Evolutionary conservation across 768 basidiomycete species (phyloP).

Genomic region (Hypholoma fasciculare): DNA sequence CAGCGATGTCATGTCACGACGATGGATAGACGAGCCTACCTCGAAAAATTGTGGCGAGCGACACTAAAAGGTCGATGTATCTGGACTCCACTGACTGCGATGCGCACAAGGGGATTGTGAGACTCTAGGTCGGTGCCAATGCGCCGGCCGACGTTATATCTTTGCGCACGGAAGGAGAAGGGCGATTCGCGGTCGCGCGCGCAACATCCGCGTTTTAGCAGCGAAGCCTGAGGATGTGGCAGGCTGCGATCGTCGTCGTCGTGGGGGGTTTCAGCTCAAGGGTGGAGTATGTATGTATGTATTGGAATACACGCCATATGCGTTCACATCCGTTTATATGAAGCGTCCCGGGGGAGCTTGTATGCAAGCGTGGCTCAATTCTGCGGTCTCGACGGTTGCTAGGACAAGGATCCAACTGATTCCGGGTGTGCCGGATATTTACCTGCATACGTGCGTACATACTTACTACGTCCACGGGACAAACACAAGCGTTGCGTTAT

Average conservation of each 20-base stretch:
- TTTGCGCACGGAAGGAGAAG: neutral
- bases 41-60: no score
- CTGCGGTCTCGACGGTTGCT: slow-evolving; percentile 1
- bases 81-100: neutral
- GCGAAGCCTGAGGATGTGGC: neutral
- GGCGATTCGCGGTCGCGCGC: neutral
- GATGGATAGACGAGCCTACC: no score
- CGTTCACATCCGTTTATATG: neutral
- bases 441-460: no score
- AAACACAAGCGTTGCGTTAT: neutral
- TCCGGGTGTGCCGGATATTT: slow-evolving; percentile 1
- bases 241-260: slow-evolving; percentile 1
- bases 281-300: neutral
- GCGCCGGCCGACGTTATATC: neutral
- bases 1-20: no score
- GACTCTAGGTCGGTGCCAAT: neutral
- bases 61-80: no score
- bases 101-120: neutral
- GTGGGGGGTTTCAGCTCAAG: neutral
- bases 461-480: neutral
- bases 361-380: neutral
- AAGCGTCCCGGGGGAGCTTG: neutral
- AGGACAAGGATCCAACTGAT: neutral
- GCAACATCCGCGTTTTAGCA: slow-evolving; percentile 3
- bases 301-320: neutral